A percentile compares a stretch with the other conserved stretches of the same genome.
Evolutionary conservation across 2,329 filamentous ascomycete genomes (phyloP).

Genomic region (Calonectria leucothoes): DNA sequence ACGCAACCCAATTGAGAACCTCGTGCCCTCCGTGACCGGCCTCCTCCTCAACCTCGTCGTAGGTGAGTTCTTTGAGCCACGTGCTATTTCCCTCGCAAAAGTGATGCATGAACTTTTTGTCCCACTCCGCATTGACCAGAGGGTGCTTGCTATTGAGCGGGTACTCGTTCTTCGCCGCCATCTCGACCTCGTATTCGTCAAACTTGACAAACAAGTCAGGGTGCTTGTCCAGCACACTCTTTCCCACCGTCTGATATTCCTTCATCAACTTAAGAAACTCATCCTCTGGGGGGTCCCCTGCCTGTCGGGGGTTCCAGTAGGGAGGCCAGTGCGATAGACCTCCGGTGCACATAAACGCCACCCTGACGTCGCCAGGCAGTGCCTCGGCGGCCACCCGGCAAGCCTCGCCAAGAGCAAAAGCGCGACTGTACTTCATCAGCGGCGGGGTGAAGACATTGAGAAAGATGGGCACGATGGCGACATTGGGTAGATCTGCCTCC

Average conservation of each 20-base stretch:
- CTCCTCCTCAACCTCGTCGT: neutral
- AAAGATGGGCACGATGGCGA: conserved; percentile 42
- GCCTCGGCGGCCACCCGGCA: neutral
- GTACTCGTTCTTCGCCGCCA: conserved; percentile 45
- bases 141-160: conserved; percentile 44
- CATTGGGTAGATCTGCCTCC: conserved; percentile 34
- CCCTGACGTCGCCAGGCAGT: neutral
- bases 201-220: conserved; percentile 43
- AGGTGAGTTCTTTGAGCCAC: neutral
- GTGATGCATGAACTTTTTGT: conserved; percentile 37
- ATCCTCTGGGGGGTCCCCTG: conserved; percentile 36
- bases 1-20: neutral
- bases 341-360: conserved; percentile 35
- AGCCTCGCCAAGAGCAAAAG: conserved; percentile 4
- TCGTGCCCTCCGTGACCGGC: neutral
- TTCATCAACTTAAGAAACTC: conserved; percentile 45
- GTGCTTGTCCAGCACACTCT: conserved; percentile 35
- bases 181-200: conserved; percentile 46
- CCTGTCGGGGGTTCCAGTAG: conserved; percentile 43
- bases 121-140: conserved; percentile 44
- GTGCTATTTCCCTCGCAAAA: neutral
- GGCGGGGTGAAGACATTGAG: conserved; percentile 45
- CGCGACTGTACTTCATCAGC: conserved; percentile 43
- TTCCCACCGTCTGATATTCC: conserved; percentile 43
- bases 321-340: conserved; percentile 46